Evolutionary conservation across 73 alveolate genomes (phyloP), one percentile per base, ranked within the genome.

Genomic region (Paramecium biaurelia): DNA sequence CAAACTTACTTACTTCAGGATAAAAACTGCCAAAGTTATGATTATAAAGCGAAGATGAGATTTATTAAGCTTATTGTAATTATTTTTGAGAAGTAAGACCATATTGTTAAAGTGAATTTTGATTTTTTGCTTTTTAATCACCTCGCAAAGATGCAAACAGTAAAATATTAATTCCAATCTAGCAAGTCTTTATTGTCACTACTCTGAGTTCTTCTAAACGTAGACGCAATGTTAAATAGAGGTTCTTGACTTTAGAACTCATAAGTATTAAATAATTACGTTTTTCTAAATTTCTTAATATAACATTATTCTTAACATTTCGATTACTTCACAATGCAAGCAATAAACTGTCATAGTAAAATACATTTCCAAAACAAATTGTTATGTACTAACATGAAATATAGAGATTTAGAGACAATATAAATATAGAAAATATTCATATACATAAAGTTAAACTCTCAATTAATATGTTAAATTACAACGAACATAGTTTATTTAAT

Each of bases 61-160:
- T 79, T 26, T 45, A 21, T 79, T 79, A 45, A 9, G 90, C 90
- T 79, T 79, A 79, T 47, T 43, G 72, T 79, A 79, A 79, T 63
- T 79, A 79, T 45, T 79, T 79, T 26, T 38, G 47, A 38, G 90
- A 23, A 79, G 90, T 79, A 21, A 79, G 45, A 15, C 90, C 90
- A 79, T 79, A 79, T 79, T 72, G 45, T 38, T 35, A 20, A n/a
- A 38, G 45, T 72, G 90, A 74, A 74, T 74, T 79, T 79, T 79
- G 37, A 18, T 58, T 79, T 38, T 72, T 72, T 63, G 72, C 56
- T 79, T 79, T 79, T 34, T 79, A 18, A 43, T 79, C 76, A 2
- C 74, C 72, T 47, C 90, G 7, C 32, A 79, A 35, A 20, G 76
- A 79, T 24, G 56, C 76, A 45, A 79, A 79, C 72, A 79, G 24